Evolutionary conservation across 176 grass and related monocot genomes (phyloP), one percentile per base, ranked within the genome.

Genomic region (Chloris gayana): DNA sequence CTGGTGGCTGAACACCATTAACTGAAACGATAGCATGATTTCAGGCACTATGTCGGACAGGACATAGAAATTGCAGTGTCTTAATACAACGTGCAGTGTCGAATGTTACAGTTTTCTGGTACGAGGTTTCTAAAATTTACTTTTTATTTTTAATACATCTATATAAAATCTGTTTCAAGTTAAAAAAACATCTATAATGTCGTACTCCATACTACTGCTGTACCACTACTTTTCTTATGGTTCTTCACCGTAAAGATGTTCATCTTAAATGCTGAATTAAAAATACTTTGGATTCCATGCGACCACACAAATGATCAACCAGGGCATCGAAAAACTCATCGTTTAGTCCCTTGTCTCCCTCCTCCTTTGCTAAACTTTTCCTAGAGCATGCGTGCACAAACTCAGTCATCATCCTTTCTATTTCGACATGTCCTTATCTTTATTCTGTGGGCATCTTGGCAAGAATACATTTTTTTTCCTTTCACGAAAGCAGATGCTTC

Each of bases 381-480:
- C 29, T 26, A 27, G 46, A 82, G 14, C 46, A 67, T 54, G 54
- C 30, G 35, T 37, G 35, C 3, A 37, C 5, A 37, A 37, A 38
- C 31, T 10, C 4, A 24, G 74, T 79, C 45, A 72, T 56, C 68
- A 56, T 71, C 19, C 33, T 65, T 71, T 79, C 68, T n/a, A 27
- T 38, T 64, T 79, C 68, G 34, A 61, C 2, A 19, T 22, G 66
- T 72, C 83, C 32, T 54, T 32, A 7, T 85, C 67, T 78, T 39
- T 30, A 27, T 24, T 7, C 25, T 26, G 6, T 77, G 39, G 30
- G 66, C 39, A 63, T 78, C 66, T 77, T 70, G 50, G n/a, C 14
- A 50, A 70, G 22, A 56, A 9, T 53, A 53, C 4, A 35, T 37
- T 37, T 19, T 53, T 57, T 57, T 53, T 6, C 6, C 7, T 57